Percentiles rank a stretch among this genome's conserved stretches.
phyloP scores from a whole-genome alignment of 2,329 filamentous ascomycete species.

The Trichophaea hybrida region DNA sequence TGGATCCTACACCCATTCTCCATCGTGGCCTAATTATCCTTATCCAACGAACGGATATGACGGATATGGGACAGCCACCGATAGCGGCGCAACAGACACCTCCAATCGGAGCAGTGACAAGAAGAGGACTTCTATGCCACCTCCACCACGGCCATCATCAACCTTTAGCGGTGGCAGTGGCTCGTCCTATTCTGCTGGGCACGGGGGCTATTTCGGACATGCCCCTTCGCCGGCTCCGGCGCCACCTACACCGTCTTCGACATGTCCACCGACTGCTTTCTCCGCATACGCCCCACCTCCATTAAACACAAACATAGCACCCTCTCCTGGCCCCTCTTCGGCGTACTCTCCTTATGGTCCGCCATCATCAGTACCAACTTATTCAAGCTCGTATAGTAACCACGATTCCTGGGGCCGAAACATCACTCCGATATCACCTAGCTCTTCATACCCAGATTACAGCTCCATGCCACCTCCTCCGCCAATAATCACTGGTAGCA shows the following conservation, averaged over 20 bases:
- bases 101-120: slow-evolving; percentile 4
- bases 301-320: slow-evolving; percentile 8
- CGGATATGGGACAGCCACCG: slow-evolving; percentile 12
- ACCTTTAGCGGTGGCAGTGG: slow-evolving; percentile 14
- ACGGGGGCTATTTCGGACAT: slow-evolving; percentile 7
- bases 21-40: slow-evolving; percentile 16
- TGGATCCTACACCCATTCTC: slow-evolving; percentile 18
- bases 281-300: slow-evolving; percentile 21
- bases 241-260: slow-evolving; percentile 15
- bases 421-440: slow-evolving; percentile 9
- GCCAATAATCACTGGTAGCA: background rate
- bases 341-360: slow-evolving; percentile 12
- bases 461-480: slow-evolving; percentile 19
- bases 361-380: slow-evolving; percentile 7
- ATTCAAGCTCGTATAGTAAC: slow-evolving; percentile 10
- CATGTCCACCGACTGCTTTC: slow-evolving; percentile 16
- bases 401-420: slow-evolving; percentile 10
- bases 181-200: slow-evolving; percentile 13
- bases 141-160: slow-evolving; percentile 17
- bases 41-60: slow-evolving; percentile 20
- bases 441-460: slow-evolving; percentile 7
- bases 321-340: slow-evolving; percentile 1
- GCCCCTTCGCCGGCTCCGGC: slow-evolving; percentile 12
- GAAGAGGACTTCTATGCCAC: slow-evolving; percentile 20
- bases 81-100: slow-evolving; percentile 7